A percentile compares a stretch with the other conserved stretches of the same genome.
These are phyloP conservation scores for Boeremia lycopersici DNA, from an alignment of 2,329 filamentous ascomycete genomes.

Conservation along the genomic window DNA sequence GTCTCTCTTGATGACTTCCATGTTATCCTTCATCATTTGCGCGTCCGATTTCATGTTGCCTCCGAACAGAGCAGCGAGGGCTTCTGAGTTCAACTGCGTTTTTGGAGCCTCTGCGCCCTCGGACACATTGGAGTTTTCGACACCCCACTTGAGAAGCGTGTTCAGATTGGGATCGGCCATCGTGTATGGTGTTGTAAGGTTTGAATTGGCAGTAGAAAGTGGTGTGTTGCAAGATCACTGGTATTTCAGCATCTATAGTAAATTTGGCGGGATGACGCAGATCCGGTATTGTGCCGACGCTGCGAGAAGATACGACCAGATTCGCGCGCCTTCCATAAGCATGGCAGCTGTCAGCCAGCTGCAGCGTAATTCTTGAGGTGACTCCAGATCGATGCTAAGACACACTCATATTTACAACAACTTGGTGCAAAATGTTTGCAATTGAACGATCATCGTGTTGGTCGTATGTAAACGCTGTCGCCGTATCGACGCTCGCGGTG, in stretches of 20 bases:
- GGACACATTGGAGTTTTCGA: slow-evolving; percentile 64
- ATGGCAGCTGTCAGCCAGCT: slow-evolving; percentile 17
- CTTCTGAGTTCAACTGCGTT: slow-evolving; percentile 67
- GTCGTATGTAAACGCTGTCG: neutral
- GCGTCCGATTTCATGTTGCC: slow-evolving; percentile 72
- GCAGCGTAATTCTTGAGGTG: neutral
- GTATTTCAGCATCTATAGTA: slow-evolving; percentile 23
- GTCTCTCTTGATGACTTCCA: slow-evolving; percentile 72
- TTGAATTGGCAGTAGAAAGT: neutral
- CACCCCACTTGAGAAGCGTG: slow-evolving; percentile 79
- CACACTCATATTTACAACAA: neutral
- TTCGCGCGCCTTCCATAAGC: slow-evolving; percentile 32
- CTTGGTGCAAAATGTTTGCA: neutral
- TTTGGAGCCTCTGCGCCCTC: slow-evolving; percentile 35
- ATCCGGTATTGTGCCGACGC: slow-evolving; percentile 19
- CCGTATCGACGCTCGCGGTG: slow-evolving; percentile 9
- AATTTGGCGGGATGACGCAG: slow-evolving; percentile 36
- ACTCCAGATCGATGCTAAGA: neutral
- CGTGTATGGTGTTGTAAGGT: slow-evolving; percentile 18
- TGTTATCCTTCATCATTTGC: slow-evolving; percentile 85
- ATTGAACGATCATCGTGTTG: neutral
- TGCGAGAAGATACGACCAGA: slow-evolving; percentile 25
- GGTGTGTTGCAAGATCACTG: slow-evolving; percentile 7
- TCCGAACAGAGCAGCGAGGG: slow-evolving; percentile 76
- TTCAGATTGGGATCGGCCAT: slow-evolving; percentile 70